Conservation (phyloP, 345 rosid species). For the Raphanus raphanistrum region DNA sequence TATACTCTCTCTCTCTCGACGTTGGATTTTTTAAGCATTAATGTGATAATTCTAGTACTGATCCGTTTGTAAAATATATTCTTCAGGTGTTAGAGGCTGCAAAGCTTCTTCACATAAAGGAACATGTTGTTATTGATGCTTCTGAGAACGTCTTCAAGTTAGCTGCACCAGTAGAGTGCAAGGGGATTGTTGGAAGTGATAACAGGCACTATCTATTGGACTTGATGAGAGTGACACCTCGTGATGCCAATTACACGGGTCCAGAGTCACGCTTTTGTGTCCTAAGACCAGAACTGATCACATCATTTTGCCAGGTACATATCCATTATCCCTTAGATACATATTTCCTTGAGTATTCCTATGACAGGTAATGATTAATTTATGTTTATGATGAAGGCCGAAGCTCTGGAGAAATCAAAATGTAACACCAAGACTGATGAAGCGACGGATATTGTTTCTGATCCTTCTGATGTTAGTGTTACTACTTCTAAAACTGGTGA, state of each 20-base stretch:
- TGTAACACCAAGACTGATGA: slow-evolving; percentile 45
- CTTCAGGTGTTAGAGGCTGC: slow-evolving; percentile 90
- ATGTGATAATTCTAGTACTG: slow-evolving; percentile 9
- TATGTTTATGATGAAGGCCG: slow-evolving; percentile 48
- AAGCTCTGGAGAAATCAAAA: slow-evolving; percentile 47
- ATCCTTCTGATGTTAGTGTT: slow-evolving; percentile 44
- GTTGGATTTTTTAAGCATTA: slow-evolving; percentile 5
- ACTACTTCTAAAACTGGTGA: slow-evolving; percentile 45
- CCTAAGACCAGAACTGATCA: slow-evolving; percentile 86
- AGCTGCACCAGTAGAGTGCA: slow-evolving; percentile 99
- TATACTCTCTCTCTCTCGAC: slow-evolving; percentile 4
- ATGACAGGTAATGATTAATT: slow-evolving; percentile 5
- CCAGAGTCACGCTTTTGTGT: slow-evolving; percentile 94
- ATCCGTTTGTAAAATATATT: not conserved
- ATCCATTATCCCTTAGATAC: not conserved
- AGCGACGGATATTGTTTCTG: slow-evolving; percentile 36
- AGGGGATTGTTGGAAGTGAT: slow-evolving; percentile 99
- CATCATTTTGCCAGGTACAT: slow-evolving; percentile 88
- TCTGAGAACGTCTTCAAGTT: slow-evolving; percentile 76
- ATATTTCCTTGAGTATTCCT: slow-evolving; percentile 30
- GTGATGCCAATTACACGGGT: slow-evolving; percentile 92
- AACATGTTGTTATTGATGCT: slow-evolving; percentile 83
- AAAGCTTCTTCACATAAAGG: slow-evolving; percentile 90
- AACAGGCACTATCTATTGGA: slow-evolving; percentile 99
- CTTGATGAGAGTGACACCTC: slow-evolving; percentile 99